phyloP scores from a whole-genome alignment of 805 yeast genomes.

The Pichia rugopelliculosa region DNA sequence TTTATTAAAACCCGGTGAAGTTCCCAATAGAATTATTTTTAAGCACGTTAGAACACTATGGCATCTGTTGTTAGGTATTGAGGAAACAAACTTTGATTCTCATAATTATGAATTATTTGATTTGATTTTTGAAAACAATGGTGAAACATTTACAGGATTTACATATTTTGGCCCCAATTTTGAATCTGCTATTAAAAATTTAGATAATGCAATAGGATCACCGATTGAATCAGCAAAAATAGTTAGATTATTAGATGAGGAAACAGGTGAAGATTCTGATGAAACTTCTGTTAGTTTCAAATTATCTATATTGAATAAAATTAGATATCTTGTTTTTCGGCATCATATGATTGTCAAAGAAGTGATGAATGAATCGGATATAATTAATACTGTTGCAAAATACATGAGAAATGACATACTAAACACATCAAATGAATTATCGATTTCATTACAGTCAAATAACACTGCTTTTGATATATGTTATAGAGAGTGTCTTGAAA shows the following conservation, averaged over 20 bases:
- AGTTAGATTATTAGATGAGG: constrained; percentile 4
- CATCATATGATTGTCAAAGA: constrained; percentile 5
- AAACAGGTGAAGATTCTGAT: background rate
- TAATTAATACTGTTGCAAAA: background rate
- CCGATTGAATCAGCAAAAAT: background rate
- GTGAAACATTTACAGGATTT: background rate
- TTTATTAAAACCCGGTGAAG: background rate
- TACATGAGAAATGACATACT: background rate
- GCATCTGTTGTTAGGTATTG: constrained; percentile 22
- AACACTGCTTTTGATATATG: background rate
- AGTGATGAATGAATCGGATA: background rate
- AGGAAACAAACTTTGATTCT: constrained; percentile 15
- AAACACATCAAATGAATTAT: background rate
- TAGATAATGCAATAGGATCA: constrained; percentile 4
- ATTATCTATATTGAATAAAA: constrained; percentile 6
- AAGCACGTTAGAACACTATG: constrained; percentile 17
- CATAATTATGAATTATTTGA: constrained; percentile 14
- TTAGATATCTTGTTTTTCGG: constrained; percentile 1
- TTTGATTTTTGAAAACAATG: constrained; percentile 7
- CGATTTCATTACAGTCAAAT: background rate
- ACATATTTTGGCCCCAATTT: constrained; percentile 1
- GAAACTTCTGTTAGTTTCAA: constrained; percentile 6
- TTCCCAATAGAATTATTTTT: constrained; percentile 6
- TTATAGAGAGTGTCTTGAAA: constrained; percentile 1
- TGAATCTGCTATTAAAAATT: background rate